These are phyloP conservation scores for Brassica incana DNA, from an alignment of 345 rosid species.

Conservation along the genomic window DNA sequence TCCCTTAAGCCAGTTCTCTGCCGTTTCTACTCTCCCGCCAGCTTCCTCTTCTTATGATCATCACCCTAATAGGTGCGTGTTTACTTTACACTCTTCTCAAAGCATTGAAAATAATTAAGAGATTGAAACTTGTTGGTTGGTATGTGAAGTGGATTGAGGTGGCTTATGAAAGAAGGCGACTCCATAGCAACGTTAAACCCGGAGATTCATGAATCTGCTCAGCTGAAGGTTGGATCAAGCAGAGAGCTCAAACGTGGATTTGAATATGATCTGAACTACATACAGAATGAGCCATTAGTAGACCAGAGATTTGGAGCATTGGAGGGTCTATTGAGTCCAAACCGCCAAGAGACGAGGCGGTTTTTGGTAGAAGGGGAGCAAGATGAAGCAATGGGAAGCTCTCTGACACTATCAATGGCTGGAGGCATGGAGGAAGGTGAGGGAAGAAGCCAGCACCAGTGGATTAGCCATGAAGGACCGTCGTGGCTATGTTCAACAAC, in stretches of 20 bases:
- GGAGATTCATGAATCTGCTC: conserved; percentile 45
- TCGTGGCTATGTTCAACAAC: conserved; percentile 44
- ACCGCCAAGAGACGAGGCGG: conserved; percentile 59
- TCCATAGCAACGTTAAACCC: conserved; percentile 43
- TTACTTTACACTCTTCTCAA: background rate
- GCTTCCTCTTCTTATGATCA: conserved; percentile 41
- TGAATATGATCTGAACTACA: conserved; percentile 22
- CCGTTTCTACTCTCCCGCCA: conserved; percentile 34
- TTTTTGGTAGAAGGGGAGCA: conserved; percentile 64
- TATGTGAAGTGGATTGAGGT: conserved; percentile 67
- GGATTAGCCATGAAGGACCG: conserved; percentile 36
- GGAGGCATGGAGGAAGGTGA: conserved; percentile 43
- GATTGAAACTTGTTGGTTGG: conserved; percentile 15
- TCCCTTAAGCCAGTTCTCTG: conserved; percentile 28
- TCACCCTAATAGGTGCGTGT: conserved; percentile 59
- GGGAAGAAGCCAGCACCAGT: conserved; percentile 39
- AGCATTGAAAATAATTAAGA: background rate
- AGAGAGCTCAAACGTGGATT: conserved; percentile 36
- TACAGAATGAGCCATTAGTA: conserved; percentile 41
- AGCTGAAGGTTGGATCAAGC: conserved; percentile 34
- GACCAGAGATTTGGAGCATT: conserved; percentile 42
- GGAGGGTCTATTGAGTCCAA: conserved; percentile 37
- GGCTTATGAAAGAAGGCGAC: conserved; percentile 69
- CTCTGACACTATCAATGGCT: conserved; percentile 65
- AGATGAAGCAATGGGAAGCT: conserved; percentile 38